phyloP scores from a whole-genome alignment of 805 yeast genomes.

The Candida ortonii region DNA sequence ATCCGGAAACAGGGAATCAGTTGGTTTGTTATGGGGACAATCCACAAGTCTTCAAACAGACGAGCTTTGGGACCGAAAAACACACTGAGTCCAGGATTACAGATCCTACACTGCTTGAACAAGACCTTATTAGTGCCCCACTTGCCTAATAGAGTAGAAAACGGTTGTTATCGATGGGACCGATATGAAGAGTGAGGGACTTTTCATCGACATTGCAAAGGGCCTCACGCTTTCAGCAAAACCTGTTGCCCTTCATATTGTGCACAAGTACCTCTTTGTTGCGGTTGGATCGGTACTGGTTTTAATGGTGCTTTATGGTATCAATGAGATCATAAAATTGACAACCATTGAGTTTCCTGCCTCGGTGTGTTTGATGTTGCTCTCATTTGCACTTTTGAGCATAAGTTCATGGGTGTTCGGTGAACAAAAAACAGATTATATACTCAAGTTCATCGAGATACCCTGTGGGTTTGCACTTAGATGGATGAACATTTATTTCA shows the following conservation, averaged over 20 bases:
- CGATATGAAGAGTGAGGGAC: neutral
- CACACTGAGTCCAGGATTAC: too few relatives aligned
- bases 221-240: constrained; percentile 6
- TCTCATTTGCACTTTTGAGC: constrained; percentile 48
- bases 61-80: too few relatives aligned
- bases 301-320: constrained; percentile 49
- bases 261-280: constrained; percentile 44
- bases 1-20: too few relatives aligned
- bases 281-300: constrained; percentile 48
- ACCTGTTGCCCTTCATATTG: constrained; percentile 30
- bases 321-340: constrained; percentile 44
- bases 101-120: too few relatives aligned
- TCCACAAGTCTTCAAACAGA: too few relatives aligned
- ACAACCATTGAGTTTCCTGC: constrained; percentile 60
- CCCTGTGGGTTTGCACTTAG: constrained; percentile 65
- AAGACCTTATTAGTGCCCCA: too few relatives aligned
- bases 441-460: constrained; percentile 44
- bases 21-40: too few relatives aligned
- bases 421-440: constrained; percentile 25
- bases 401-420: constrained; percentile 38
- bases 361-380: constrained; percentile 67
- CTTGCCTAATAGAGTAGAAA: constrained; percentile 6
- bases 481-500: constrained; percentile 78
- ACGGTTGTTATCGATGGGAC: constrained; percentile 4
- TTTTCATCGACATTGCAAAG: constrained; percentile 1